Percentiles rank a stretch among this genome's conserved stretches.
phyloP scores from a whole-genome alignment of 495 filamentous ascomycete species.

The Penicillium herquei region DNA sequence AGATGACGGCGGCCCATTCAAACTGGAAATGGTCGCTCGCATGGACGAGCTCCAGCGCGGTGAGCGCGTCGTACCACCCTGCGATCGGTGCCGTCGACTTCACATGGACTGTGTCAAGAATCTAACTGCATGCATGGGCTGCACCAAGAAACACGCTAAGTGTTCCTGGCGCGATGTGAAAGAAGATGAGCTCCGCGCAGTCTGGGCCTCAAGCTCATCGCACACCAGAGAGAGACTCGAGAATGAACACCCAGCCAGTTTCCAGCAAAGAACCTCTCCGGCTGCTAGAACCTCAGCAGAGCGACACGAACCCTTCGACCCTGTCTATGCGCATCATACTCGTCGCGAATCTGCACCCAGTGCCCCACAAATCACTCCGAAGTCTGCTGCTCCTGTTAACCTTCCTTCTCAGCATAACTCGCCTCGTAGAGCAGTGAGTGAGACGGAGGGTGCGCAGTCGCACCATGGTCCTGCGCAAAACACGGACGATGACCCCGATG shows the following conservation, averaged over 20 bases:
- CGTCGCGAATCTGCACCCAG: conserved; percentile 39
- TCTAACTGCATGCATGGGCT: conserved; percentile 78
- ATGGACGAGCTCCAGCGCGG: conserved; percentile 75
- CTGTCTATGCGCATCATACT: conserved; percentile 11
- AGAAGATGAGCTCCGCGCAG: conserved; percentile 60
- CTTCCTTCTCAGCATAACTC: conserved; percentile 23
- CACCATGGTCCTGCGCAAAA: conserved; percentile 18
- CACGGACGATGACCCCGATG: conserved; percentile 44
- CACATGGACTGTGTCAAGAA: conserved; percentile 83
- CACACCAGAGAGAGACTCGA: conserved; percentile 16
- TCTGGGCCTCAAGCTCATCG: conserved; percentile 11
- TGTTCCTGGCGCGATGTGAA: conserved; percentile 78
- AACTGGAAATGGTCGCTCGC: conserved; percentile 64
- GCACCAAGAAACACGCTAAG: conserved; percentile 84
- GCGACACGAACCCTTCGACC: conserved; percentile 9
- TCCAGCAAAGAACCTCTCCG: neutral
- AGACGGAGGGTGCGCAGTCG: conserved; percentile 30
- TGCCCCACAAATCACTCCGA: conserved; percentile 13
- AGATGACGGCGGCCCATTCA: conserved; percentile 62
- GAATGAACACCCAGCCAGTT: conserved; percentile 2
- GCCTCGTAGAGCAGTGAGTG: conserved; percentile 43
- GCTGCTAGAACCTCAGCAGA: conserved; percentile 15
- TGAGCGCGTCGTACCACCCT: conserved; percentile 71
- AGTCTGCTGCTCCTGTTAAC: conserved; percentile 10
- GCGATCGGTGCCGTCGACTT: conserved; percentile 76